Percentiles rank a stretch among this genome's conserved stretches.
These are phyloP conservation scores for Suillus sp. DNA, from an alignment of 768 basidiomycete species.

Conservation along the genomic window DNA sequence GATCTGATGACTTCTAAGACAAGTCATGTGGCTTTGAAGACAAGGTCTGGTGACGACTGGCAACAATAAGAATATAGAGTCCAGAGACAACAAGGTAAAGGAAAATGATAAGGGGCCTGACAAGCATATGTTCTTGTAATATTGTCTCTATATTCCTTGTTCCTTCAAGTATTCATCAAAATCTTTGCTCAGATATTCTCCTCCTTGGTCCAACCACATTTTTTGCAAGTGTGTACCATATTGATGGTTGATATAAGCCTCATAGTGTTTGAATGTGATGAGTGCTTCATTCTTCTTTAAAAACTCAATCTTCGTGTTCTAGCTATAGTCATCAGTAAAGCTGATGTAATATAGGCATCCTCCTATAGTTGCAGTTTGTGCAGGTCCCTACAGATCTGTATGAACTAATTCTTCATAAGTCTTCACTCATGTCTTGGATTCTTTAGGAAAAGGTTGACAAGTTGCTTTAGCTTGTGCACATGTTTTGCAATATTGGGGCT, in stretches of 20 bases:
- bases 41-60: too few relatives aligned
- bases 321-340: conserved; percentile 38
- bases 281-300: conserved; percentile 33
- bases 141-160: accelerated
- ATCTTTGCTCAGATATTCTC: neutral
- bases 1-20: too few relatives aligned
- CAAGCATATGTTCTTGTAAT: too few relatives aligned
- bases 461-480: too few relatives aligned
- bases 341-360: conserved; percentile 35
- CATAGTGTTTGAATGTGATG: conserved; percentile 26
- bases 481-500: conserved; percentile 28
- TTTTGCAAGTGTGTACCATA: accelerated
- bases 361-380: conserved; percentile 4
- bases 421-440: too few relatives aligned
- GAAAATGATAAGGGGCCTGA: too few relatives aligned
- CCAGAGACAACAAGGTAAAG: too few relatives aligned
- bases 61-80: too few relatives aligned
- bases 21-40: too few relatives aligned
- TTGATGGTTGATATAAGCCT: too few relatives aligned
- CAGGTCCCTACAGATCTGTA: conserved; percentile 11
- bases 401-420: conserved; percentile 9
- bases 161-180: neutral
- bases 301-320: conserved; percentile 26
- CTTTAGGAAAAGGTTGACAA: neutral
- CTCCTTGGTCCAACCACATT: neutral